Conservation (phyloP, 208 protist species). For the Trypanosoma grayi region DNA sequence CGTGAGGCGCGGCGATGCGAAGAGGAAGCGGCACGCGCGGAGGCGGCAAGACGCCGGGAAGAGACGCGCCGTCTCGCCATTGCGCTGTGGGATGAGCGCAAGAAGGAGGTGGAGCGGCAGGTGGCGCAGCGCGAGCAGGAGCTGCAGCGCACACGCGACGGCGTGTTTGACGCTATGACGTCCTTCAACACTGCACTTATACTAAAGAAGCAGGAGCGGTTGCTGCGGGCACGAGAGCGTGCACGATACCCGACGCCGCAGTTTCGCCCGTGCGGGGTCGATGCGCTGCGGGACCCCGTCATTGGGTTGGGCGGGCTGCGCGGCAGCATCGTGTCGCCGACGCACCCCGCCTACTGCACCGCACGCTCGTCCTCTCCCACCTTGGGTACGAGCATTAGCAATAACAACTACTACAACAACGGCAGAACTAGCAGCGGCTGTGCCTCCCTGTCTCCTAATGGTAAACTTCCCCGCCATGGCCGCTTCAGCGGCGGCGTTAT, state of each 20-base stretch:
- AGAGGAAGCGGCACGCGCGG: neutral
- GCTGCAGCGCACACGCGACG: neutral
- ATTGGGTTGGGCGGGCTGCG: constrained; percentile 9
- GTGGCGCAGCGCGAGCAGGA: constrained; percentile 4
- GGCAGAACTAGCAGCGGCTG: neutral
- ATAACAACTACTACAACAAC: neutral
- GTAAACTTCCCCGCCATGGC: neutral
- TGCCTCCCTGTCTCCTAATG: neutral
- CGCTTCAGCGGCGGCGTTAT: constrained; percentile 10
- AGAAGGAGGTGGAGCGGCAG: constrained; percentile 10
- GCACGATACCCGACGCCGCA: constrained; percentile 15
- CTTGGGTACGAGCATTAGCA: neutral
- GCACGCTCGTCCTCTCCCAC: neutral
- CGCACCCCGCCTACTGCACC: neutral
- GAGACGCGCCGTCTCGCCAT: constrained; percentile 12
- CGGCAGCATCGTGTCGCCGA: neutral
- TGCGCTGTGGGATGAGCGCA: constrained; percentile 5
- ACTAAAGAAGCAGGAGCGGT: constrained; percentile 12
- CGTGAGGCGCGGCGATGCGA: neutral
- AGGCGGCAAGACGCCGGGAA: neutral
- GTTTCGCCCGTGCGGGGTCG: constrained; percentile 7
- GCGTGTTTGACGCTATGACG: neutral
- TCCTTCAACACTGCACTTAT: neutral
- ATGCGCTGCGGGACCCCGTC: constrained; percentile 8
- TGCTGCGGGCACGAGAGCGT: constrained; percentile 15